Conservation (phyloP, 495 filamentous ascomycete genomes). For the Aspergillus leporis region DNA sequence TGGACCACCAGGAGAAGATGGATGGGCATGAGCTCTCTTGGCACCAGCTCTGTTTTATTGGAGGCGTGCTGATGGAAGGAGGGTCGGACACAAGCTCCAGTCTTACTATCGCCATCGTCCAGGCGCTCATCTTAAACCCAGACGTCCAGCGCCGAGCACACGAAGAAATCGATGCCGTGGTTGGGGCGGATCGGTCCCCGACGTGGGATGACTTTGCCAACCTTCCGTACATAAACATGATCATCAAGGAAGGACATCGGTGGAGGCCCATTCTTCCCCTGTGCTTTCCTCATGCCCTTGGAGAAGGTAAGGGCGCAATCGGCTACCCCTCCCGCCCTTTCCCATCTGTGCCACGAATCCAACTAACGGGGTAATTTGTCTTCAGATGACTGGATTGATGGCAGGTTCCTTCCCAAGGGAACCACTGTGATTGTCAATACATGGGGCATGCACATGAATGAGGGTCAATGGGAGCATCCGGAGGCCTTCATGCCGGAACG, state of each 20-base stretch:
- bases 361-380: background rate
- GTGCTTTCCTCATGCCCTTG: conserved; percentile 29
- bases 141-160: conserved; percentile 40
- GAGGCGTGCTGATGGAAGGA: conserved; percentile 44
- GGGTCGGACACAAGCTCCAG: conserved; percentile 47
- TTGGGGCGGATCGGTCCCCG: conserved; percentile 36
- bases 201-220: conserved; percentile 33
- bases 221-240: conserved; percentile 43
- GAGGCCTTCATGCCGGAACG: conserved; percentile 56
- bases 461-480: conserved; percentile 37
- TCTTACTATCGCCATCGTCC: conserved; percentile 39
- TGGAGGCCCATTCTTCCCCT: conserved; percentile 38
- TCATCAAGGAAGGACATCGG: conserved; percentile 40
- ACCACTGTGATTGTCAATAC: conserved; percentile 33
- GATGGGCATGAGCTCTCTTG: conserved; percentile 15
- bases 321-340: background rate
- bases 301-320: conserved; percentile 10
- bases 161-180: conserved; percentile 30
- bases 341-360: background rate
- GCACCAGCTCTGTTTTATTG: conserved; percentile 37
- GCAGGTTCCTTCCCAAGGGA: conserved; percentile 31
- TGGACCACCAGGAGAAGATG: conserved; percentile 45
- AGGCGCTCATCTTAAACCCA: conserved; percentile 42
- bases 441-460: conserved; percentile 36
- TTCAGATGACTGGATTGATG: conserved; percentile 31